Evolutionary conservation across 768 basidiomycete genomes (phyloP).

Genomic region (Gloeopeniophorella convolvens): DNA sequence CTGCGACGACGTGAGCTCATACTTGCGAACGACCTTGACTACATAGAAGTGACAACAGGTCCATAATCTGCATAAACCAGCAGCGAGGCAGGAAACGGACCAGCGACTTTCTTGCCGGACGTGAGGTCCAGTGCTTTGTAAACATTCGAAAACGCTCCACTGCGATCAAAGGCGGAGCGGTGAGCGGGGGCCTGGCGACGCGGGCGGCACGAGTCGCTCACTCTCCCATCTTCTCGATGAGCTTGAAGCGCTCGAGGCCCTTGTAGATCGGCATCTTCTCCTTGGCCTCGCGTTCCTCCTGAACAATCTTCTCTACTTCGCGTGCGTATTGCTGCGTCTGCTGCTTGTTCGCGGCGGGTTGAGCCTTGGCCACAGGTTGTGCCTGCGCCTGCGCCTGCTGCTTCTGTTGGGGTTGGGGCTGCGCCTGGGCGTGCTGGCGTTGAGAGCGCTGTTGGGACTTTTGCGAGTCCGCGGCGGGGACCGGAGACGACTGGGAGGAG

Average conservation of each 20-base stretch:
- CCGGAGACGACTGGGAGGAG: slow-evolving; percentile 8
- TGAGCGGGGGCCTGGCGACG: slow-evolving; percentile 9
- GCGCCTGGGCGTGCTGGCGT: slow-evolving; percentile 29
- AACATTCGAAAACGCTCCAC: slow-evolving; percentile 97
- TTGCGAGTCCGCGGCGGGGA: slow-evolving; percentile 14
- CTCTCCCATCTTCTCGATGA: slow-evolving; percentile 91
- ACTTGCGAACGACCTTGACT: slow-evolving; percentile 96
- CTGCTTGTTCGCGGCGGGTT: slow-evolving; percentile 9
- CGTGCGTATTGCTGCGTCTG: slow-evolving; percentile 31
- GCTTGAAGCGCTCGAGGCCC: slow-evolving; percentile 73
- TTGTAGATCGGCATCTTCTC: slow-evolving; percentile 79
- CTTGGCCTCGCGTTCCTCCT: slow-evolving; percentile 69
- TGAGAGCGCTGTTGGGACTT: slow-evolving; percentile 19
- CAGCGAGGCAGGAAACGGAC: slow-evolving; percentile 37
- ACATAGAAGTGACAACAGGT: slow-evolving; percentile 9
- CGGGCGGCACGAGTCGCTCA: slow-evolving; percentile 37
- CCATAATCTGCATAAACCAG: slow-evolving; percentile 20
- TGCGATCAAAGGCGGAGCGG: slow-evolving; percentile 30
- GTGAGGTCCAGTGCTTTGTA: slow-evolving; percentile 82
- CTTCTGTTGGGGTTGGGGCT: slow-evolving; percentile 22
- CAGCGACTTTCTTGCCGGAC: slow-evolving; percentile 75
- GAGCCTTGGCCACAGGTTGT: slow-evolving; percentile 8
- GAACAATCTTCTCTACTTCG: slow-evolving; percentile 59
- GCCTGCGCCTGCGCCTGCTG: slow-evolving; percentile 33
- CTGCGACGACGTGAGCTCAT: slow-evolving; percentile 85